Evolutionary conservation across 2,329 filamentous ascomycete species (phyloP), one percentile per base, ranked within the genome.

Genomic region (Exophiala alcalophila): DNA sequence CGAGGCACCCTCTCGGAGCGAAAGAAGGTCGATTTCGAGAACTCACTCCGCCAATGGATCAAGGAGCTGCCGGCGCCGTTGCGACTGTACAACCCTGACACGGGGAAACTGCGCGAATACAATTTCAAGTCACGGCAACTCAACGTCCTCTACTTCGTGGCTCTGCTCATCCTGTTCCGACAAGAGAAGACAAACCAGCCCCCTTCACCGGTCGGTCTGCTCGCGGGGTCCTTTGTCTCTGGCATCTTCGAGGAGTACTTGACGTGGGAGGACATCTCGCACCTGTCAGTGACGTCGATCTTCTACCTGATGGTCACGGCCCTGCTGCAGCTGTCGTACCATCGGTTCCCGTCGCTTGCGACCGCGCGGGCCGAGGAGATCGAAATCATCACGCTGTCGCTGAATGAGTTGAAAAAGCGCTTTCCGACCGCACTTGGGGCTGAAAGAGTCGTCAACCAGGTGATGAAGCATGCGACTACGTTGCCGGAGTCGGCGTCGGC

Each of bases 41-140:
- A 58, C 26, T 49, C 55, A 1, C 52, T 63, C 3, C 59, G 57
- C 47, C 53, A 64, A 14, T 70, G 66, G 67, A 50, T 64, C 12
- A 61, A 65, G 8, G 33, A 38, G 4, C 20, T 53, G 10, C 50
- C 47, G 10, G 24, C 24, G 8, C 20, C 37, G 10, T 42, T 53
- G 3, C 36, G 34, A 9, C 37, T 53, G 9, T 46, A 47, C 25
- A 23, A 46, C 34, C 42, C 16, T 14, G 28, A 26, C 24, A 45
- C 47, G 3, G 34, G 28, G 10, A 38, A 19, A 10, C 36, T 48
- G 20, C 41, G 37, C 19, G 32, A 40, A 11, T 53, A 53, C 21
- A 40, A 50, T 26, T 40, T 50, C 35, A 48, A 45, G 29, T 29
- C 39, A 18, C 40, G 47, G 15, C 47, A 53, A 23, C 30, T 53